These are phyloP conservation scores for Climacium dendroides DNA, from an alignment of 225 moss, liverwort and hornwort species.

Conservation along the genomic window DNA sequence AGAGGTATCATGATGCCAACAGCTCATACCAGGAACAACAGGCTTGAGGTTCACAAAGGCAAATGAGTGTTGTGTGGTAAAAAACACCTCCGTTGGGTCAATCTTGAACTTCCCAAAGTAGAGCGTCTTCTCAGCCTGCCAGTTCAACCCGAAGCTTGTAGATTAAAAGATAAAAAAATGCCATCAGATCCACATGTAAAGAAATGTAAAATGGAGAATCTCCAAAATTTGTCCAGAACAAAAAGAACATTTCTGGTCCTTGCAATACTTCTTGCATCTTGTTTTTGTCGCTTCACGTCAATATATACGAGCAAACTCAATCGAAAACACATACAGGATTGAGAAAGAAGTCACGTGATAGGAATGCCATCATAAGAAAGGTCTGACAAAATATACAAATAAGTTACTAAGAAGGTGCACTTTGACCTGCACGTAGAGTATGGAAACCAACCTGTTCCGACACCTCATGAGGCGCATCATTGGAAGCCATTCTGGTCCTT, in stretches of 20 bases:
- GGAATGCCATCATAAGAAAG: neutral
- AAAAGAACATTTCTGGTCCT: neutral
- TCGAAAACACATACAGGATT: neutral
- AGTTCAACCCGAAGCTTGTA: neutral
- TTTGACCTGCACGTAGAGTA: neutral
- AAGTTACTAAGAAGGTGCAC: neutral
- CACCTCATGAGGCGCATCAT: conserved; percentile 1
- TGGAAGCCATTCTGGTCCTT: conserved; percentile 21
- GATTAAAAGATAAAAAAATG: neutral
- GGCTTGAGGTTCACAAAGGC: conserved; percentile 56
- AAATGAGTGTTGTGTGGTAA: conserved; percentile 19
- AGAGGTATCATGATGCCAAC: neutral
- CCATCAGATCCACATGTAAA: neutral
- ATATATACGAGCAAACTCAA: neutral
- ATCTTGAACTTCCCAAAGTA: conserved; percentile 50
- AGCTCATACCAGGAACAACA: conserved; percentile 44
- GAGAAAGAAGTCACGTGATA: neutral
- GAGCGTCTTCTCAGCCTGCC: conserved; percentile 20
- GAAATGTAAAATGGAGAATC: neutral
- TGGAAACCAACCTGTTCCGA: conserved; percentile 16
- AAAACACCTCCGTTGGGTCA: conserved; percentile 45
- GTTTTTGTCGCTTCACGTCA: neutral
- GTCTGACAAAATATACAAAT: neutral
- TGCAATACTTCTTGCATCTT: neutral
- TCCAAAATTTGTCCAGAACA: neutral